Evolutionary conservation across 345 rosid genomes (phyloP).

Genomic region (Citrus reticulata): DNA sequence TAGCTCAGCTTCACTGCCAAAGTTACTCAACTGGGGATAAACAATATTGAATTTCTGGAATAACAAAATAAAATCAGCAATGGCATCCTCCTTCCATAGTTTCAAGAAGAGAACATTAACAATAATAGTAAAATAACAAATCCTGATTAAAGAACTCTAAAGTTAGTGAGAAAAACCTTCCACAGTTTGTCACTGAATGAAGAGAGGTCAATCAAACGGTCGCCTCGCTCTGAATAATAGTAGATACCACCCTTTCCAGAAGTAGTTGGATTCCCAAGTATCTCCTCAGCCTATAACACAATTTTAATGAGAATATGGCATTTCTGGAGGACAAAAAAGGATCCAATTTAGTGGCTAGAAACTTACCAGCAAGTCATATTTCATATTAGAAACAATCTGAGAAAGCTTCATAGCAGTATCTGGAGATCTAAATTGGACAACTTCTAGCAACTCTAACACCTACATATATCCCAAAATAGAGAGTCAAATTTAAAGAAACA

Average conservation of each 20-base stretch:
- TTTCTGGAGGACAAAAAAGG: not conserved
- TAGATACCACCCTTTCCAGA: slow-evolving; percentile 80
- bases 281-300: slow-evolving; percentile 63
- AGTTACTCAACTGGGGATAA: slow-evolving; percentile 57
- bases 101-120: slow-evolving; percentile 2
- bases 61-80: slow-evolving; percentile 15
- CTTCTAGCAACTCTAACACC: slow-evolving; percentile 87
- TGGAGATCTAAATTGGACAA: slow-evolving; percentile 81
- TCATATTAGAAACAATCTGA: slow-evolving; percentile 55
- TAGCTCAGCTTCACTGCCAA: slow-evolving; percentile 67
- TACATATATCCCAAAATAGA: slow-evolving; percentile 28
- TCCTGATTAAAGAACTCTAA: not conserved
- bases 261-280: slow-evolving; percentile 63
- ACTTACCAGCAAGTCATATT: slow-evolving; percentile 71
- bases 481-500: slow-evolving; percentile 1
- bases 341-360: slow-evolving; percentile 3
- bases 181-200: slow-evolving; percentile 75
- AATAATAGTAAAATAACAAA: slow-evolving; percentile 1
- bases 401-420: slow-evolving; percentile 70
- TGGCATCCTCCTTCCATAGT: slow-evolving; percentile 12
- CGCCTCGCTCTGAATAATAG: slow-evolving; percentile 91
- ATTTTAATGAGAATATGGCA: slow-evolving; percentile 15
- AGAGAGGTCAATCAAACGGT: slow-evolving; percentile 81
- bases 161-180: slow-evolving; percentile 54
- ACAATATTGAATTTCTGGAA: slow-evolving; percentile 64